Percentiles rank a stretch among this genome's conserved stretches.
Conservation (phyloP, 2,329 filamentous ascomycete species). For the Neopestalotiopsis clavispora region DNA sequence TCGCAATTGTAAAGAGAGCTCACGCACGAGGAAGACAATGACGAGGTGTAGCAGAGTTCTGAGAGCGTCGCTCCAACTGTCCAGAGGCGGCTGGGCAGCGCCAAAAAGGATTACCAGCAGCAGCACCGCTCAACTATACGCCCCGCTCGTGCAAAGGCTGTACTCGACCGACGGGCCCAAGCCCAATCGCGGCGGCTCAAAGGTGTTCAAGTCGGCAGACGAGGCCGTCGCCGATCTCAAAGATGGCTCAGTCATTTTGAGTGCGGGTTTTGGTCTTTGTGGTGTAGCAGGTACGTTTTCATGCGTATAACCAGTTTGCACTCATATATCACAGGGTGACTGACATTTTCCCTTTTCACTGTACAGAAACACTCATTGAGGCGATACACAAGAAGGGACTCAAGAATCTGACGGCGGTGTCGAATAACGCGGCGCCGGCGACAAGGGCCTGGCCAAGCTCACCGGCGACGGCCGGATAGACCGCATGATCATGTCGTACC, state of each 20-base stretch:
- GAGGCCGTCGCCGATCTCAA: slow-evolving; percentile 73
- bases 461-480: slow-evolving; percentile 72
- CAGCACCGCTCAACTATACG: slow-evolving; percentile 24
- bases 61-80: slow-evolving; percentile 31
- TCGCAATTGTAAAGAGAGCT: neutral
- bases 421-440: slow-evolving; percentile 78
- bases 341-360: neutral
- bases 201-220: slow-evolving; percentile 61
- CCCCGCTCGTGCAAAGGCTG: slow-evolving; percentile 23
- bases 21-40: slow-evolving; percentile 22
- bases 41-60: slow-evolving; percentile 28
- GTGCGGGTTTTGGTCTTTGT: slow-evolving; percentile 82
- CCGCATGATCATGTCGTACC: slow-evolving; percentile 75
- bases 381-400: slow-evolving; percentile 66
- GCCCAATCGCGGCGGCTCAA: slow-evolving; percentile 44
- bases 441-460: slow-evolving; percentile 71
- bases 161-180: slow-evolving; percentile 28
- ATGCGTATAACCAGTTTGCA: neutral
- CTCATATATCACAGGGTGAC: neutral
- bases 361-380: slow-evolving; percentile 71
- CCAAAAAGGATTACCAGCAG: neutral
- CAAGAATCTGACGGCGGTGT: slow-evolving; percentile 74
- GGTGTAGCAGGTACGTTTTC: slow-evolving; percentile 66
- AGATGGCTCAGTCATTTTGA: slow-evolving; percentile 73
- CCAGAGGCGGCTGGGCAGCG: slow-evolving; percentile 28